Conservation (phyloP, 2,329 filamentous ascomycete genomes). For the Diaporthe aspalathi region DNA sequence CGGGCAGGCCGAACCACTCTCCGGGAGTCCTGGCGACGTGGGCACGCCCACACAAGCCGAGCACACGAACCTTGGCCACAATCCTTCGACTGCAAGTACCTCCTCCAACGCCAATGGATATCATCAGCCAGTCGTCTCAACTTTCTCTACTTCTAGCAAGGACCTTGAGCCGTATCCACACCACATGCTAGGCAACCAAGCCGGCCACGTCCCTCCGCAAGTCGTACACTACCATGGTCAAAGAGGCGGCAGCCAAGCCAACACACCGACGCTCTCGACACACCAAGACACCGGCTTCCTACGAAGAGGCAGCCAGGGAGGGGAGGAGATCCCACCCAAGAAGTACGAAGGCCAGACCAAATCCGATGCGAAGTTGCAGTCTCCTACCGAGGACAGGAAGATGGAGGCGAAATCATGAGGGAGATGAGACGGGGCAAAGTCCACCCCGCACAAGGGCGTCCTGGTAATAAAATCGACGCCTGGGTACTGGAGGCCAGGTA, state of each 20-base stretch:
- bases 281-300: slow-evolving; percentile 61
- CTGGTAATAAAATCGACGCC: slow-evolving; percentile 7
- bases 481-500: slow-evolving; percentile 7
- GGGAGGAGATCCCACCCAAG: slow-evolving; percentile 43
- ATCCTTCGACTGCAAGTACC: slow-evolving; percentile 57
- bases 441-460: background rate
- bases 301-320: slow-evolving; percentile 63
- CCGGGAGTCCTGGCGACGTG: slow-evolving; percentile 64
- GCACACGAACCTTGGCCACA: slow-evolving; percentile 60
- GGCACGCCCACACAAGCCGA: slow-evolving; percentile 73
- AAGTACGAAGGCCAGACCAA: slow-evolving; percentile 56
- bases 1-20: slow-evolving; percentile 67
- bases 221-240: slow-evolving; percentile 76
- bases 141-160: slow-evolving; percentile 77
- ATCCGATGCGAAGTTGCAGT: slow-evolving; percentile 52
- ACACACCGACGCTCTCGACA: slow-evolving; percentile 69
- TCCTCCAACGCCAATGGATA: slow-evolving; percentile 67
- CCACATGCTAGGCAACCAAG: slow-evolving; percentile 71
- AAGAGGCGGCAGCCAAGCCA: slow-evolving; percentile 74
- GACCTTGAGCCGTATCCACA: slow-evolving; percentile 76
- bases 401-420: slow-evolving; percentile 40
- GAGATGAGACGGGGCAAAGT: background rate
- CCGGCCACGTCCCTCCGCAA: slow-evolving; percentile 72
- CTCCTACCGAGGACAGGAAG: slow-evolving; percentile 44
- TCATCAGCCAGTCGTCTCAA: slow-evolving; percentile 74